Conservation (phyloP, 306 rosid species). For the Prunus padus region DNA sequence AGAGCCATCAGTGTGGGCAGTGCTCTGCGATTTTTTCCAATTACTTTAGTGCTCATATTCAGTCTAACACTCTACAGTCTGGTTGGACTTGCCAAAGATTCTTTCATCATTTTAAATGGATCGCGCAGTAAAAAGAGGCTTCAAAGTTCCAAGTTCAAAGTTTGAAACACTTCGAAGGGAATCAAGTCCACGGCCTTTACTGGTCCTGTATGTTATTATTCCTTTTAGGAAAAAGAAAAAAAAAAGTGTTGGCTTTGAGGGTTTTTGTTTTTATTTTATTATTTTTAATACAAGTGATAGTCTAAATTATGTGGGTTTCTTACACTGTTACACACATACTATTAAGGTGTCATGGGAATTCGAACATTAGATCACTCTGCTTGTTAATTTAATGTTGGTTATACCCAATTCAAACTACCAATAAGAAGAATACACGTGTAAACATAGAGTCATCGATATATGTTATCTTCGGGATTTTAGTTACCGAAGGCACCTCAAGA, state of each 20-base stretch:
- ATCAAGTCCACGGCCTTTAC: conserved; percentile 9
- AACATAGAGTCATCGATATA: too few species aligned
- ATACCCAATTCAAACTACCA: too few species aligned
- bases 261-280: too few species aligned
- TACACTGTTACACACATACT: too few species aligned
- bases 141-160: conserved; percentile 14
- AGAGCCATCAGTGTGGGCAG: conserved; percentile 4
- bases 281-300: too few species aligned
- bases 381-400: too few species aligned
- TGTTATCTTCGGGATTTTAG: too few species aligned
- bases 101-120: not conserved
- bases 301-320: too few species aligned
- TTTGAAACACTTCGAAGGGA: conserved; percentile 9
- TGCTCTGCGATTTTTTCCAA: not conserved
- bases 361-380: too few species aligned
- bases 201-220: not conserved
- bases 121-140: not conserved
- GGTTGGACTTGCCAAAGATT: conserved; percentile 3
- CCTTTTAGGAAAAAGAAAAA: not conserved
- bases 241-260: not conserved
- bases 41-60: not conserved
- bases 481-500: too few species aligned
- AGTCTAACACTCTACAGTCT: not conserved
- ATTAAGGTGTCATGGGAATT: too few species aligned
- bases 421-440: too few species aligned